Evolutionary conservation across 441 rosid species (phyloP), one percentile per base, ranked within the genome.

Genomic region (Raphanus hybrid): DNA sequence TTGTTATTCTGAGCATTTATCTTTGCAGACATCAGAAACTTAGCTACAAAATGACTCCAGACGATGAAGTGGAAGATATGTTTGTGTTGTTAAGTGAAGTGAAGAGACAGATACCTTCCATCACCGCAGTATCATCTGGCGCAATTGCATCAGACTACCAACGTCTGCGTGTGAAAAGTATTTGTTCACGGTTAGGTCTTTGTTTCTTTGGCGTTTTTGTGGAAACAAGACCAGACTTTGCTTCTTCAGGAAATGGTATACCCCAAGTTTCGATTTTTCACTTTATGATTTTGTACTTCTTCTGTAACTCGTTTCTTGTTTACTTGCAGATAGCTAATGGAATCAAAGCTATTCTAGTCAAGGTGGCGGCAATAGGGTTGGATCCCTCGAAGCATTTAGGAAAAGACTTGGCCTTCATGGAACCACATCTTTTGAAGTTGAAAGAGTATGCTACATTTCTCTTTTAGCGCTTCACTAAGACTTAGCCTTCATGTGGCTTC

Each of bases 51-150:
- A 81, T 2, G 71, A 96, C 98, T 59, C 81, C 82, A 1, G 94
- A 97, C 64, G 99, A 96, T 85, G 98, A 96, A 86, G 99, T 96
- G 43, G 97, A 96, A 84, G 99, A 96, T 84, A 90, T 96, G 98
- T 96, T 86, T 82, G 78, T 90, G 64, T 81, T 96, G 80, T 80
- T 96, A 75, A 86, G 78, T 70, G 95, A 92, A 86, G 97, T 93
- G 41, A 93, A 89, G 82, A 86, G 82, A 70, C 97, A 86, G 84
- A 93, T 96, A 73, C 97, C 97, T 32, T 87, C 92, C 64, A 60
- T 93, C 48, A 76, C 85, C 12, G 98, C 97, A 11, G 97, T 93
- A 55, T 92, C 93, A 55, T 96, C 98, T 23, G 99, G 99, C 82
- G 99, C 98, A 10, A 93, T 96, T 80, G 98, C 98, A 55, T 96